These are phyloP conservation scores for Fusarium sp. DNA, from an alignment of 2,329 filamentous ascomycete species.

Conservation along the genomic window DNA sequence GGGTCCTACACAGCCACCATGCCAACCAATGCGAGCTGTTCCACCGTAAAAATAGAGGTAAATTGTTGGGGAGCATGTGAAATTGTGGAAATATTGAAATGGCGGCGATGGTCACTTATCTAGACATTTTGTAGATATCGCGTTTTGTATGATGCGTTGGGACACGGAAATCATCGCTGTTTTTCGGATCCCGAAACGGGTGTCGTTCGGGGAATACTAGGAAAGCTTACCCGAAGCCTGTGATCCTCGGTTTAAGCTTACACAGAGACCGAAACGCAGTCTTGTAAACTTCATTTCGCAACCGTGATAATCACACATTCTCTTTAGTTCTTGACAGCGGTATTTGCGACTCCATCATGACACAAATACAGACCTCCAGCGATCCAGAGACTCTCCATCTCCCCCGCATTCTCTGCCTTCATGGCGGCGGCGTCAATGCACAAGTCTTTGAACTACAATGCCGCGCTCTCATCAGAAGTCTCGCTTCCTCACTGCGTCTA, in stretches of 20 bases:
- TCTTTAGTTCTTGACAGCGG: neutral
- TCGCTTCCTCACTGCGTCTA: slow-evolving; percentile 70
- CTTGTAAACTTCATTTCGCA: neutral
- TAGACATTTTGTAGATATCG: neutral
- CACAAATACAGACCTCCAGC: slow-evolving; percentile 24
- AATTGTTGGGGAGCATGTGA: slow-evolving; percentile 8
- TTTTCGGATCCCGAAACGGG: slow-evolving; percentile 24
- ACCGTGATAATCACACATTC: neutral
- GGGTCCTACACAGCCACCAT: slow-evolving; percentile 36
- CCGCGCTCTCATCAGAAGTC: slow-evolving; percentile 59
- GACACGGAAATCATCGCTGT: neutral
- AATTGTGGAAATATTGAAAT: neutral
- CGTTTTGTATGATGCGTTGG: neutral
- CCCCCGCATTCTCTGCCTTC: slow-evolving; percentile 81
- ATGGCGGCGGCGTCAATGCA: slow-evolving; percentile 80
- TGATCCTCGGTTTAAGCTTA: neutral
- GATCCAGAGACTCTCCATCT: slow-evolving; percentile 42
- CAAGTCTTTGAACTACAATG: slow-evolving; percentile 74
- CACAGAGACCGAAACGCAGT: neutral
- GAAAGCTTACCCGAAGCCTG: slow-evolving; percentile 20
- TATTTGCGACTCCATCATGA: slow-evolving; percentile 10
- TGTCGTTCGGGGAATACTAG: slow-evolving; percentile 7
- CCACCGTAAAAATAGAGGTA: neutral
- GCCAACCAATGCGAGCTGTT: slow-evolving; percentile 3
- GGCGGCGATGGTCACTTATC: neutral